A percentile compares a stretch with the other conserved stretches of the same genome.
These are phyloP conservation scores for Diplodia corticola DNA, from an alignment of 2,329 filamentous ascomycete genomes.

Conservation along the genomic window DNA sequence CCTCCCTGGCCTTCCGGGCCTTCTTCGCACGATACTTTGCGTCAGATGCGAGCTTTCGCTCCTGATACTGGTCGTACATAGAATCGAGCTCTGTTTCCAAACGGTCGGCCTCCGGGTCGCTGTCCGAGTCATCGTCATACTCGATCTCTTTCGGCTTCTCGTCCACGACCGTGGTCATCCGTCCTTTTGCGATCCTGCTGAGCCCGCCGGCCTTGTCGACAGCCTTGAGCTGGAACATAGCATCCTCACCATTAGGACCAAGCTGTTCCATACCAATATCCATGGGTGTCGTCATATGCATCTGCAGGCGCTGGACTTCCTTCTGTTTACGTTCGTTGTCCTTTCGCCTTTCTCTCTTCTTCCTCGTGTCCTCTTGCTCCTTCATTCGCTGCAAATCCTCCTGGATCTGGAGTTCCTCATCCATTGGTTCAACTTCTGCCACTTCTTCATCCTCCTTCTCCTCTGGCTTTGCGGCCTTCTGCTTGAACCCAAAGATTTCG, in stretches of 20 bases:
- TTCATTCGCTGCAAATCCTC: slow-evolving; percentile 81
- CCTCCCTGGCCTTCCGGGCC: slow-evolving; percentile 75
- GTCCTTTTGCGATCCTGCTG: slow-evolving; percentile 70
- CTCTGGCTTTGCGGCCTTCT: slow-evolving; percentile 52
- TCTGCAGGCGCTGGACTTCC: slow-evolving; percentile 93
- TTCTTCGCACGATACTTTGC: slow-evolving; percentile 91
- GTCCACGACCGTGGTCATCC: slow-evolving; percentile 67
- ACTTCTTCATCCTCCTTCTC: slow-evolving; percentile 72
- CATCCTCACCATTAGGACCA: slow-evolving; percentile 73
- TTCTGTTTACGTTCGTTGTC: slow-evolving; percentile 95
- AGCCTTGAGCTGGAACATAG: slow-evolving; percentile 83
- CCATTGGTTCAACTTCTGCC: slow-evolving; percentile 83
- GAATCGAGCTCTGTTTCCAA: slow-evolving; percentile 83
- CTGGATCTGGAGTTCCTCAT: slow-evolving; percentile 88
- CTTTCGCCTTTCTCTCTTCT: slow-evolving; percentile 78
- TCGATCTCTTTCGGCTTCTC: slow-evolving; percentile 46
- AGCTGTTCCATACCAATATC: slow-evolving; percentile 91
- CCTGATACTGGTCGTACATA: slow-evolving; percentile 84
- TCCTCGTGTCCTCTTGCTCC: slow-evolving; percentile 73
- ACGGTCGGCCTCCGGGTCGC: slow-evolving; percentile 76
- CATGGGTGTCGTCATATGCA: slow-evolving; percentile 94
- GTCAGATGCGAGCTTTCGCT: slow-evolving; percentile 75
- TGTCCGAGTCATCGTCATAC: slow-evolving; percentile 58
- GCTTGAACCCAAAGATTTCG: slow-evolving; percentile 90
- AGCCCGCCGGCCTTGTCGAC: slow-evolving; percentile 74